phyloP scores from a whole-genome alignment of 2,329 filamentous ascomycete genomes.

The Hortaea sp. region DNA sequence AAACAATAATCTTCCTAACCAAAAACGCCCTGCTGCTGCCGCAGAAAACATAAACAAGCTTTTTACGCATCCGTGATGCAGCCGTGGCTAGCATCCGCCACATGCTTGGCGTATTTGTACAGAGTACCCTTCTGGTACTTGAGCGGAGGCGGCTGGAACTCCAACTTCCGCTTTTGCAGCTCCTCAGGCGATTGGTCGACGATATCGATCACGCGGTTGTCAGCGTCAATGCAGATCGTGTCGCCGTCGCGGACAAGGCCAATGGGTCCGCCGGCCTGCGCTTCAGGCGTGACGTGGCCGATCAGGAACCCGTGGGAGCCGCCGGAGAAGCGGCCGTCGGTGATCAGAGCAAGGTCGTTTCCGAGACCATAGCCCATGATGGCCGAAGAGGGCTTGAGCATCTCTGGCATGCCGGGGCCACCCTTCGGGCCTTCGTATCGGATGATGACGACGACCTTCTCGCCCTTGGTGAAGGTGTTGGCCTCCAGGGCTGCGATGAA shows the following conservation, averaged over 20 bases:
- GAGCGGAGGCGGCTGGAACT: conserved; percentile 43
- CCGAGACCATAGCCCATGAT: conserved; percentile 67
- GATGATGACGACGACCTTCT: conserved; percentile 68
- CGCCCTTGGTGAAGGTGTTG: conserved; percentile 61
- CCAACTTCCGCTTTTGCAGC: conserved; percentile 40
- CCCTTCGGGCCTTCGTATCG: conserved; percentile 66
- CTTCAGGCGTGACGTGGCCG: conserved; percentile 79
- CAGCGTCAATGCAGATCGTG: conserved; percentile 70
- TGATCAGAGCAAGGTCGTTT: conserved; percentile 63
- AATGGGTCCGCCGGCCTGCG: conserved; percentile 75
- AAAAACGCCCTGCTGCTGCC: too few species aligned
- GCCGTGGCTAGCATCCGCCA: conserved; percentile 48
- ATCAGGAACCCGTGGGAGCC: conserved; percentile 81
- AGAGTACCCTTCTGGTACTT: conserved; percentile 51
- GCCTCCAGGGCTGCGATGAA: conserved; percentile 59
- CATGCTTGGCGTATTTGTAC: conserved; percentile 48
- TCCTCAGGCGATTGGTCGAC: conserved; percentile 58
- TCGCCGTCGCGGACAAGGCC: conserved; percentile 75
- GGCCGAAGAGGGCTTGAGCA: conserved; percentile 61
- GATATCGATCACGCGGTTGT: conserved; percentile 53
- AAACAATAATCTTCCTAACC: too few species aligned
- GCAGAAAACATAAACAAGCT: too few species aligned
- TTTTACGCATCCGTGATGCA: conserved; percentile 43
- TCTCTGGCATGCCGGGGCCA: conserved; percentile 65
- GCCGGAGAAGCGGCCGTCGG: conserved; percentile 67